Evolutionary conservation across 2,329 filamentous ascomycete genomes (phyloP), one percentile per base, ranked within the genome.

Genomic region (Ascochyta fabae): DNA sequence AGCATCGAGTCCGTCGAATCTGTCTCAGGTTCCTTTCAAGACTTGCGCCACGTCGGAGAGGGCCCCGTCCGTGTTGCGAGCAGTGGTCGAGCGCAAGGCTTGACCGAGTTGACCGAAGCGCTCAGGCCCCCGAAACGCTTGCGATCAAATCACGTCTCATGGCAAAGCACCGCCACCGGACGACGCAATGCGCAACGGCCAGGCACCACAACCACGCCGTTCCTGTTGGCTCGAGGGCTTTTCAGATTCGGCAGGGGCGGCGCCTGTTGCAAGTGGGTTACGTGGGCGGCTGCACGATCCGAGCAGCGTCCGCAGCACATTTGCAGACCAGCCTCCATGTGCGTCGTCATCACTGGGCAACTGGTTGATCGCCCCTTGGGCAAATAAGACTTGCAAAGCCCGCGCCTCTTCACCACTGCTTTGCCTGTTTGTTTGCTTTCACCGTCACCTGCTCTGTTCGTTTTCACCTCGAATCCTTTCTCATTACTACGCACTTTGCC

Each of bases 261-360:
- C 52, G 45, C 40, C 40, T 49, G 34, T 27, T 44, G 33, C 13
- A 22, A 34, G 40, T 33, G 34, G 19, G 36, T 46, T 55, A 34
- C 41, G 47, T 46, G 40, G 39, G 45, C 40, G 41, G 45, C 53
- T 47, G 53, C 42, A 55, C 35, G 41, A 55, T 55, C 53, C 53
- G 41, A 42, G 40, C 52, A 48, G 35, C 27, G 27, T 29, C 35
- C 26, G 47, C 27, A 40, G 46, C 45, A 23, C 33, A 13, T n/a
- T 27, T 24, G 24, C 33, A 44, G 22, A 22, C 34, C 41, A 52
- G 51, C 45, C 29, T 49, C 6, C 19, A 43, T 27, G 46, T 29
- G 53, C 53, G 53, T 55, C 53, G 53, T 55, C 53, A 55, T 55
- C 53, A 55, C 52, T 50, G 52, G 40, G 34, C 3, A 36, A 15